Conservation (phyloP, 805 yeast genomes). For the Cyberlindnera petersonii region DNA sequence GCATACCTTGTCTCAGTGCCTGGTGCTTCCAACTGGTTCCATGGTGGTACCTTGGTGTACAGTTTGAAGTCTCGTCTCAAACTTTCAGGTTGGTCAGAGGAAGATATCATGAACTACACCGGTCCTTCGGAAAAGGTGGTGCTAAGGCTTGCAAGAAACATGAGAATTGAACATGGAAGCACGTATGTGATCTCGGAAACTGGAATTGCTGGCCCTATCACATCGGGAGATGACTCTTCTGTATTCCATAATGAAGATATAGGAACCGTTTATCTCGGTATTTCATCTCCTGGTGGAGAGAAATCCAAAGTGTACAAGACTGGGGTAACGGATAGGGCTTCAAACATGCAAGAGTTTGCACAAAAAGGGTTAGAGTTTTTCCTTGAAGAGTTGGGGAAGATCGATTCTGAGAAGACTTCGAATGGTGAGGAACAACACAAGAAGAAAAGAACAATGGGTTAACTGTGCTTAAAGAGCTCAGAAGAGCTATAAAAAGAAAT, state of each 20-base stretch:
- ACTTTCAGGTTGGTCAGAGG: slow-evolving; percentile 73
- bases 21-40: slow-evolving; percentile 79
- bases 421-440: slow-evolving; percentile 3
- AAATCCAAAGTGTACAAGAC: slow-evolving; percentile 45
- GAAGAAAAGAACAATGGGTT: slow-evolving; percentile 6
- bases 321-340: slow-evolving; percentile 46
- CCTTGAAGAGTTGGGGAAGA: slow-evolving; percentile 41
- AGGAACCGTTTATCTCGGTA: slow-evolving; percentile 71
- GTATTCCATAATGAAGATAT: slow-evolving; percentile 35
- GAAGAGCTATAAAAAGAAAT: too few relatives aligned
- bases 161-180: slow-evolving; percentile 76
- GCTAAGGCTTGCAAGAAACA: slow-evolving; percentile 68
- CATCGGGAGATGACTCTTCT: slow-evolving; percentile 35
- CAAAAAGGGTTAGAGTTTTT: slow-evolving; percentile 58
- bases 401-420: slow-evolving; percentile 10
- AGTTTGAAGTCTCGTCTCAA: slow-evolving; percentile 70
- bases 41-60: slow-evolving; percentile 80
- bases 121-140: slow-evolving; percentile 82
- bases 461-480: too few relatives aligned
- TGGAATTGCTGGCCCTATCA: slow-evolving; percentile 79
- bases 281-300: slow-evolving; percentile 62
- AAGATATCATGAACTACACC: slow-evolving; percentile 66
- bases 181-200: slow-evolving; percentile 81
- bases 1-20: slow-evolving; percentile 79
- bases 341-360: slow-evolving; percentile 78